A percentile compares a stretch with the other conserved stretches of the same genome.
These are phyloP conservation scores for Perilla frutescens DNA, from an alignment of 257 asterid genomes.

Conservation along the genomic window DNA sequence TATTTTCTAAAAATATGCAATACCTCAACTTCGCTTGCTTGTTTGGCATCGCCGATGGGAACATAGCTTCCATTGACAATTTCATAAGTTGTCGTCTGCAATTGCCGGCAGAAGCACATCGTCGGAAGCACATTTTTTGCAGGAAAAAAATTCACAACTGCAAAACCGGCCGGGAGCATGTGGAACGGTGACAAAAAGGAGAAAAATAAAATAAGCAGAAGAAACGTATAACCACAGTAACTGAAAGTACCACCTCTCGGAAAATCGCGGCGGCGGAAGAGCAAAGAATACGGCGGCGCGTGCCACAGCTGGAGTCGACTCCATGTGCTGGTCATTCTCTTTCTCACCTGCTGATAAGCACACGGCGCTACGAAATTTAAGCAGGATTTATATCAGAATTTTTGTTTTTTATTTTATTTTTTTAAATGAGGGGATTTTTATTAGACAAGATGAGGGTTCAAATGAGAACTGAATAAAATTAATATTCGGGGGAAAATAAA, in stretches of 20 bases:
- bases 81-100: slow-evolving; percentile 73
- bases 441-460: background rate
- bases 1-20: background rate
- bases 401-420: no score
- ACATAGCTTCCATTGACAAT: slow-evolving; percentile 79
- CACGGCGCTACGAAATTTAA: background rate
- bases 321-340: slow-evolving; percentile 60
- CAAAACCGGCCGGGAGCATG: slow-evolving; percentile 26
- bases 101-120: slow-evolving; percentile 61
- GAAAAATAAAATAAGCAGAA: background rate
- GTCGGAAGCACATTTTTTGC: slow-evolving; percentile 41
- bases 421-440: no score
- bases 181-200: background rate
- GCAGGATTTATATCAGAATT: no score
- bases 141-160: slow-evolving; percentile 58
- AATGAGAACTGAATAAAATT: background rate
- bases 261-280: slow-evolving; percentile 46
- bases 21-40: slow-evolving; percentile 47
- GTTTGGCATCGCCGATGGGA: slow-evolving; percentile 52
- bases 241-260: slow-evolving; percentile 43
- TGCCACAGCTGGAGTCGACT: slow-evolving; percentile 62
- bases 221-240: background rate
- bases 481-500: no score
- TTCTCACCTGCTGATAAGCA: background rate
- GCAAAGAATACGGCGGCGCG: slow-evolving; percentile 48